Percentiles rank a stretch among this genome's conserved stretches.
Evolutionary conservation across 208 protist species (phyloP).

Genomic region (Eutreptiella sp.): DNA sequence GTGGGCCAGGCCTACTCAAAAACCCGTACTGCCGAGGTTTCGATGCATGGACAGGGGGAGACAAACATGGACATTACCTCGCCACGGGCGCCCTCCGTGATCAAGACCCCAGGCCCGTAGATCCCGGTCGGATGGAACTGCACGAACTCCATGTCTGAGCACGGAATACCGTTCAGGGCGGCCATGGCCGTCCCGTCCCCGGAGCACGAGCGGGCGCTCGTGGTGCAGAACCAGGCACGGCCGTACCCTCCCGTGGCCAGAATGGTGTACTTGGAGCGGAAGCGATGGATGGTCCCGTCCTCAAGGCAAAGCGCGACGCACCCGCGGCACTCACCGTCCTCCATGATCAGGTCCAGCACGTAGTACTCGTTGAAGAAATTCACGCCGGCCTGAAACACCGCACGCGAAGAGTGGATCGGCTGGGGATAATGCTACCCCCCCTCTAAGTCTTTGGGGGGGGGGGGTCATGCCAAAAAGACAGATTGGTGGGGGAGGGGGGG

Average conservation of each 20-base stretch:
- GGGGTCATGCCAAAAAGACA: too few species aligned
- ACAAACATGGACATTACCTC: constrained; percentile 37
- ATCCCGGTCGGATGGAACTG: constrained; percentile 99
- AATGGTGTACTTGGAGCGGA: constrained; percentile 91
- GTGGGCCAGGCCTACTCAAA: not conserved
- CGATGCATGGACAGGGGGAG: not conserved
- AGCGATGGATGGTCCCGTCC: constrained; percentile 96
- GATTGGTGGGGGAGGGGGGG: too few species aligned
- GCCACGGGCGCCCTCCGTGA: constrained; percentile 95
- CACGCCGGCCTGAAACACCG: constrained; percentile 72
- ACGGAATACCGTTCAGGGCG: constrained; percentile 91
- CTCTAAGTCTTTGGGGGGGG: too few species aligned
- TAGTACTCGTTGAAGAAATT: constrained; percentile 99
- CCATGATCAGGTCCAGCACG: constrained; percentile 97
- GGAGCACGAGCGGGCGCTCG: constrained; percentile 97
- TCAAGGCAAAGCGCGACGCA: constrained; percentile 94
- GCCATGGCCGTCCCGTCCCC: constrained; percentile 98
- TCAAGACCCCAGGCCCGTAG: constrained; percentile 96
- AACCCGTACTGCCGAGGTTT: not conserved
- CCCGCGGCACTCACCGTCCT: constrained; percentile 88
- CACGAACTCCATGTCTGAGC: constrained; percentile 97
- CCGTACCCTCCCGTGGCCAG: constrained; percentile 97
- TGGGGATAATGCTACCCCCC: too few species aligned
- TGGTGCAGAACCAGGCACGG: constrained; percentile 92
- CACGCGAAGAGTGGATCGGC: not conserved